These are phyloP conservation scores for Golubevia sp. DNA, from an alignment of 1,284 basidiomycete genomes.

Conservation along the genomic window DNA sequence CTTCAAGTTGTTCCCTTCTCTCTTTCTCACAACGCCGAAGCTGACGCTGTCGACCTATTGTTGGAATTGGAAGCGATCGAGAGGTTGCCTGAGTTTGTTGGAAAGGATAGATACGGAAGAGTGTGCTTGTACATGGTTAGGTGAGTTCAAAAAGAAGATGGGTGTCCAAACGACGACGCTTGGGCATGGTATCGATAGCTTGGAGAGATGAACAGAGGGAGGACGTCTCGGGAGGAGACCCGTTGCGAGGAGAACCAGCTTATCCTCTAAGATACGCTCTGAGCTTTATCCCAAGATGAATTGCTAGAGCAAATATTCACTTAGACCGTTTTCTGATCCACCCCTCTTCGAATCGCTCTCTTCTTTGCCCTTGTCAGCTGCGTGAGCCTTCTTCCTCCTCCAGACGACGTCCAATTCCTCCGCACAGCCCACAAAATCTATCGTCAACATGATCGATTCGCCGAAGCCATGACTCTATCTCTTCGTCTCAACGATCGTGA, in stretches of 20 bases:
- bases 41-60: conserved; percentile 94
- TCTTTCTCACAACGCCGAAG: conserved; percentile 93
- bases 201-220: neutral
- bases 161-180: neutral
- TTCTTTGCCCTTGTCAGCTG: conserved; percentile 67
- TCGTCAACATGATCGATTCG: conserved; percentile 82
- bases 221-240: no score
- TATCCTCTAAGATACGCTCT: no score
- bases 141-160: conserved; percentile 64
- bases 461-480: conserved; percentile 86
- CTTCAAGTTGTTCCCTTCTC: conserved; percentile 89
- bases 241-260: no score
- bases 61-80: conserved; percentile 92
- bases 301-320: no score
- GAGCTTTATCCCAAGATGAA: no score
- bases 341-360: neutral
- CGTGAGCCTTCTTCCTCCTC: conserved; percentile 86
- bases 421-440: conserved; percentile 89
- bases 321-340: no score
- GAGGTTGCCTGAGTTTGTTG: conserved; percentile 61
- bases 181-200: neutral
- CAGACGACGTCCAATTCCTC: conserved; percentile 90
- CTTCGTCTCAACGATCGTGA: conserved; percentile 82
- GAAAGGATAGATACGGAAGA: conserved; percentile 81
- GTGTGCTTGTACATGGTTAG: conserved; percentile 98